Base-by-base conservation (phyloP, 2,329 filamentous ascomycete species). In the Clonostachys rhizophaga region DNA sequence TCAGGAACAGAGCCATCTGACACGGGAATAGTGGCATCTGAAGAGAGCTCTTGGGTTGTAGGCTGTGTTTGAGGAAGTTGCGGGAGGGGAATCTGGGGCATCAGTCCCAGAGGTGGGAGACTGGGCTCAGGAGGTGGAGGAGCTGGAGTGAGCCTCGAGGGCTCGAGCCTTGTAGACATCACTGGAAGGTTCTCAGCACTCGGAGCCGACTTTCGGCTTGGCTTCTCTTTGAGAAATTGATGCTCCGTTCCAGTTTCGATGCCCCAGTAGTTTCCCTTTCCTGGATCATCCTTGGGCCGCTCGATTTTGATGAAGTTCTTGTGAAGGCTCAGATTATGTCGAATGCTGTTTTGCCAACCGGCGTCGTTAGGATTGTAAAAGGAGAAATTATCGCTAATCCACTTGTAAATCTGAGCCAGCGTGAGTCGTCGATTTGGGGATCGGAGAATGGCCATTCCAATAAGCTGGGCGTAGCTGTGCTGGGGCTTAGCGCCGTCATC, bases 301-400 rank as follows among this genome's bases (percentile, higher is more conserved):
- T 96, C 91, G 61, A 95, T 87, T 71, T 97, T 97, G 63, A 91
- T 84, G 61, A 97, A 97, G 42, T 89, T 89, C 70, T 97, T 97
- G 76, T 96, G 95, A 41, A 99, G 76, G 61, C 91, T 96, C 34
- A 99, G 82, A 58, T 99, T 99, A 68, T 99, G 94, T 34, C 94
- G 87, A 64, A 99, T 99, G 71, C 94, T 97, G 68, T 99, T 99
- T 68, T 97, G 92, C 94, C 94, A 99, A 52, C 94, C 92, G 11
- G 88, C 84, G 58, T 96, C 91, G 47, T 85, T 81, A 40, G 83
- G 80, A 55, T 81, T 85, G 72, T 97, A 99, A 68, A 92, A 96
- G 6, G 81, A 84, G 64, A 88, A 97, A 16, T 86, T 91, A 63
- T 95, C 89, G n/a, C 90, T 95, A 58, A 99, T 97, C 92, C 94